Base-by-base conservation (phyloP, 441 rosid genomes). In the Populus hybrid region DNA sequence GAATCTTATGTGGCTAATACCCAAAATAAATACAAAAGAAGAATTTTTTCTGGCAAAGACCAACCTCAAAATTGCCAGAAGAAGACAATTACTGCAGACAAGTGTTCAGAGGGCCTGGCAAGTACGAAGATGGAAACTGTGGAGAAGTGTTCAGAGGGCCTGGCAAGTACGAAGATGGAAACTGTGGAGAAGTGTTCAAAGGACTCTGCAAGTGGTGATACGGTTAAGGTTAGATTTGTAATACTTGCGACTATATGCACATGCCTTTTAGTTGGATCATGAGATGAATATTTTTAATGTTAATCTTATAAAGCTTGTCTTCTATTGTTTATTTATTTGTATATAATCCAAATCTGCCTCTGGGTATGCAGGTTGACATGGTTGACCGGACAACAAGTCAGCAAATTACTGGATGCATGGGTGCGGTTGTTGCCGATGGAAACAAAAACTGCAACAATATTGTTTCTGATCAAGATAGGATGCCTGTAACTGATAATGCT, bases 331-430 rank as follows among this genome's bases (percentile, higher is more conserved):
- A 65, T 10, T 57, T 57, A 35, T 69, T 40, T 57, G 69, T 42
- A 42, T 14, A 14, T 46, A 46, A 46, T 5, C 18, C 6, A 12
- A 46, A 46, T 76, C 54, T 66, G 63, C 66, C 68, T 57, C 20
- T 76, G 50, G 35, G 12, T 61, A 16, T 77, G 86, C 78, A 86
- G 89, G 83, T 64, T 75, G 76, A 78, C 64, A 71, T 73, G 46
- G 76, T 6, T 68, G 81, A 75, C 71, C 69, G 67, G 21, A 65
- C 72, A 54, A 14, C 46, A 69, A 74, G 75, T 79, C 78, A 50
- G 36, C 36, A 54, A 38, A 8, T 50, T 78, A 10, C 81, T 78
- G 80, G 87, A 79, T 42, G 68, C 74, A 76, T 36, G 69, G 82
- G 73, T 82, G 83, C 80, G 80, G 73, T 63, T 82, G 73, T 23